Evolutionary conservation across 208 protist species (phyloP), one percentile per base, ranked within the genome.

Genomic region (Leishmania amazonensis): DNA sequence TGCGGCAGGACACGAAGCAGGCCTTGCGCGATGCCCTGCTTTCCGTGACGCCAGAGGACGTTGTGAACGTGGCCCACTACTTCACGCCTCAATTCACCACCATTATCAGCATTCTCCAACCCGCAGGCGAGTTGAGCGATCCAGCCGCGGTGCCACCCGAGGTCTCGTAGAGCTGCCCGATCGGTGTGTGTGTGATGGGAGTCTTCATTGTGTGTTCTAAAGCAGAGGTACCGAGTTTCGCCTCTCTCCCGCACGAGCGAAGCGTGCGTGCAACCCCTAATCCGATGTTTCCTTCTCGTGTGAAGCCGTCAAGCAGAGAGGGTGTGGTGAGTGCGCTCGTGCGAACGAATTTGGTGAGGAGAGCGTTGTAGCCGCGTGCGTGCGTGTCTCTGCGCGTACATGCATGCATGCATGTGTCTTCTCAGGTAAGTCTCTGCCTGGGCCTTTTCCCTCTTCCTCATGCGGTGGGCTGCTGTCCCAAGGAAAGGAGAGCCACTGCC

Each of bases 21-120:
- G 75, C 62, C 35, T 93, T 98, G 92, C 91, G 95, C 54, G 88
- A 96, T 68, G 81, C 83, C 35, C 86, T 98, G 17, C 81, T 98
- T 13, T 85, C 81, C 7, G 90, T 95, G 72, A 95, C 88, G 15
- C 72, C 87, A 31, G 86, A 89, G 28, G 91, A 96, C 71, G 89
- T 98, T 57, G 75, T 95, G 80, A 64, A 79, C 17, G 85, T 85
- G 17, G 91, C 92, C 3, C 57, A 89, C 67, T 95, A 93, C 84
- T 95, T 96, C 79, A 80, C 78, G 53, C 81, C 81, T n/a, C 57
- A 81, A 42, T 76, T 85, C 0, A 79, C 49, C 11, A 47, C 67
- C 35, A 54, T 85, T 47, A 77, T 84, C 31, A 87, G 84, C 81
- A 78, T 88, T 13, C 85, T 90, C 68, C 78, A 88, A 76, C 85